Conservation (phyloP, 495 filamentous ascomycete genomes). For the Paragyromitra xinjiangensis region DNA sequence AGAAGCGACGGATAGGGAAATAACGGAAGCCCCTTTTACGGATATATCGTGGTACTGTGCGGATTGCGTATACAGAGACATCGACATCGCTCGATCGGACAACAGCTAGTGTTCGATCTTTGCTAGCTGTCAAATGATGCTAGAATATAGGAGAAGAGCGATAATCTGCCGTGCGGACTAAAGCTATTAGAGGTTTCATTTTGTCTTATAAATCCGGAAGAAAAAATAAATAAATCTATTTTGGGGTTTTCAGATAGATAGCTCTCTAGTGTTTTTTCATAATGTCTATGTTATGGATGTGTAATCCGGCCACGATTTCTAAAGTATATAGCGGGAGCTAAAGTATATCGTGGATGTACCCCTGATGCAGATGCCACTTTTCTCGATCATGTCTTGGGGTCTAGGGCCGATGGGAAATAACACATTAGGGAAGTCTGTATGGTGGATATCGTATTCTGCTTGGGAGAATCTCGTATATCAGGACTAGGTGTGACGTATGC, state of each 20-base stretch:
- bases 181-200: no score
- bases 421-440: no score
- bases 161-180: no score
- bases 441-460: no score
- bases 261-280: not conserved
- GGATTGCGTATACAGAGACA: not conserved
- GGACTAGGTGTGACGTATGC: no score
- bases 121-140: not conserved
- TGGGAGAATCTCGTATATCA: no score
- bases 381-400: no score
- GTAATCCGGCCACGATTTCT: not conserved
- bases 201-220: no score
- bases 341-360: not conserved
- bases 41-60: not conserved
- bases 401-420: no score
- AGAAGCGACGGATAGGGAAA: not conserved
- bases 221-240: not conserved
- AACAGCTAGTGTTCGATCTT: not conserved
- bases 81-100: not conserved
- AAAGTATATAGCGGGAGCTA: not conserved
- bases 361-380: not conserved
- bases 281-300: not conserved
- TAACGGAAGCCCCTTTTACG: slow-evolving; percentile 2
- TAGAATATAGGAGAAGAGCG: not conserved
- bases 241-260: not conserved